Conservation (phyloP, 257 asterid genomes). For the Vinca minor region DNA sequence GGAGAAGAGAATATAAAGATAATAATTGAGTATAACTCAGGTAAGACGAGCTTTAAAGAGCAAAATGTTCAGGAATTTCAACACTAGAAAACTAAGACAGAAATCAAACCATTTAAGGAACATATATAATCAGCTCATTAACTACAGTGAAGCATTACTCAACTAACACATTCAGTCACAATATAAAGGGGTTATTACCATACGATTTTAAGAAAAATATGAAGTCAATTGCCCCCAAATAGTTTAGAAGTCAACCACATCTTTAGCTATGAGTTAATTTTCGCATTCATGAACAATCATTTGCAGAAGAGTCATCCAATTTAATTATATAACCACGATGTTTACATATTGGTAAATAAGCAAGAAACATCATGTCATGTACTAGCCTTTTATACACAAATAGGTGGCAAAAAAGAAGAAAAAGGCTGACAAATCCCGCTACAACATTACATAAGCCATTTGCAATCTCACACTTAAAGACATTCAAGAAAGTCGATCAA, state of each 20-base stretch:
- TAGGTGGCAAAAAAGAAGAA: background rate
- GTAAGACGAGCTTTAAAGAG: background rate
- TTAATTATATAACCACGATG: background rate
- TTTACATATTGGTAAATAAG: background rate
- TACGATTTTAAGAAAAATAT: background rate
- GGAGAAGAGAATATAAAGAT: background rate
- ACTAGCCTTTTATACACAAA: background rate
- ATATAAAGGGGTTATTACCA: background rate
- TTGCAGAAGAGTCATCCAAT: background rate
- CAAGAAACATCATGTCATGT: background rate
- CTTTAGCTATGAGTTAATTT: background rate
- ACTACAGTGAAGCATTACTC: background rate
- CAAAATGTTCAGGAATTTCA: background rate
- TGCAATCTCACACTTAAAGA: background rate
- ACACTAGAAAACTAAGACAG: background rate
- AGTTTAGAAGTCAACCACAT: background rate
- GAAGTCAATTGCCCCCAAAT: too few species aligned
- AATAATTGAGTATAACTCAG: background rate
- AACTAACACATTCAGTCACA: background rate
- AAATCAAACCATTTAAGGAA: background rate
- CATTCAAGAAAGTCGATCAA: background rate
- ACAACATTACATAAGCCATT: background rate
- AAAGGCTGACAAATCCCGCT: background rate
- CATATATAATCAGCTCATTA: background rate
- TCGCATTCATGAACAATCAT: too few species aligned